These are phyloP conservation scores for Dendrobium huoshanense DNA, from an alignment of 106 monocot genomes.

Conservation along the genomic window DNA sequence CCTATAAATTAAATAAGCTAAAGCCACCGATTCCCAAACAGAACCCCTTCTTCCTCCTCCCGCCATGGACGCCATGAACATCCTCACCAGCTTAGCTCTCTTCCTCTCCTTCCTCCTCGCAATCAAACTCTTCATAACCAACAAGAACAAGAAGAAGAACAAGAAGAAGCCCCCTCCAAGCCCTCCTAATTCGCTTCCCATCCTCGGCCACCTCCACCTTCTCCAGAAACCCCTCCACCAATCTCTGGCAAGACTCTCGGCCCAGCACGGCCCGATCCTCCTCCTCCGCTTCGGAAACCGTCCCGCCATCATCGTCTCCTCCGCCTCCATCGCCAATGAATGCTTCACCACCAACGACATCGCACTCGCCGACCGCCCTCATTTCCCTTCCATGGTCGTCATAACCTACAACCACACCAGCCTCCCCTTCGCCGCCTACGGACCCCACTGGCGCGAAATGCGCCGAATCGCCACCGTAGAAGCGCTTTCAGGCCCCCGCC, in stretches of 20 bases:
- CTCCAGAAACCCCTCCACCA: conserved; percentile 22
- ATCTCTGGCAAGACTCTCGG: conserved; percentile 14
- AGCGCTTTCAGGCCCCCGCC: neutral
- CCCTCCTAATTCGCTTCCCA: conserved; percentile 1
- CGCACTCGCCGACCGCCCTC: conserved; percentile 29
- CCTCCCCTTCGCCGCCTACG: neutral
- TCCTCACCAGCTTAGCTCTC: neutral
- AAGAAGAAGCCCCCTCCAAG: neutral
- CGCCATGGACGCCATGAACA: neutral
- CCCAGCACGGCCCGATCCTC: conserved; percentile 21
- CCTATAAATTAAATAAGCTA: no score
- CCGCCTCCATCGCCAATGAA: conserved; percentile 23
- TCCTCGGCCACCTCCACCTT: neutral
- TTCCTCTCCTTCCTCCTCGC: neutral
- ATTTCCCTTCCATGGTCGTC: neutral
- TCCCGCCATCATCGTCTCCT: conserved; percentile 27
- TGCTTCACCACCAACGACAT: conserved; percentile 32
- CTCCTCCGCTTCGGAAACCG: conserved; percentile 36
- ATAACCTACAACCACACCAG: neutral
- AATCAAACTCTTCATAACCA: neutral
- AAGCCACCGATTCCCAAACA: no score
- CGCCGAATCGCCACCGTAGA: neutral
- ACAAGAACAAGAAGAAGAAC: neutral
- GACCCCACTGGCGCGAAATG: neutral
- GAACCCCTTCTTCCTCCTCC: no score